Evolutionary conservation across 2,329 filamentous ascomycete genomes (phyloP).

Genomic region (Alternaria angustiovoidea): DNA sequence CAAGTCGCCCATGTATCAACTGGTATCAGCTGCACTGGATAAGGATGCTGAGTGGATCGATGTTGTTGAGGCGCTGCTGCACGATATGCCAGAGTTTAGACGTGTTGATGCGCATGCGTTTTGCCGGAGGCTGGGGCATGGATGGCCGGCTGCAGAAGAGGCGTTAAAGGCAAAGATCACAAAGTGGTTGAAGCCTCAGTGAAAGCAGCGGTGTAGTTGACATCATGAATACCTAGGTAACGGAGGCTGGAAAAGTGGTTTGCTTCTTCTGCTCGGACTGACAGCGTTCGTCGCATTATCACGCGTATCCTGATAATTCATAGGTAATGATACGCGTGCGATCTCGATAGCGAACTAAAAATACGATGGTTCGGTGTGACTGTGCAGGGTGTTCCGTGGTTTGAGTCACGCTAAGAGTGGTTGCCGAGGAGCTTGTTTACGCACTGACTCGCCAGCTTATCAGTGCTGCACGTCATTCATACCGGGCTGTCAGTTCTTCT

Average conservation of each 20-base stretch:
- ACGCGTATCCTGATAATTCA: background rate
- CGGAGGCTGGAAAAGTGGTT: background rate
- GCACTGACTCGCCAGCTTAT: background rate
- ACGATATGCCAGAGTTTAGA: conserved; percentile 13
- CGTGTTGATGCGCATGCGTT: conserved; percentile 1
- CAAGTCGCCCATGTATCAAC: conserved; percentile 21
- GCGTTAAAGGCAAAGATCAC: conserved; percentile 8
- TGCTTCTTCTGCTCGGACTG: background rate
- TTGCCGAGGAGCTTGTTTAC: background rate
- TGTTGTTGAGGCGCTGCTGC: conserved; percentile 8
- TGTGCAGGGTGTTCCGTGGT: background rate
- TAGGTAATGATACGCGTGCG: background rate
- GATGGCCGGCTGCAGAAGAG: conserved; percentile 15
- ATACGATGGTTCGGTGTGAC: background rate
- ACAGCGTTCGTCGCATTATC: background rate
- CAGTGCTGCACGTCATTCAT: background rate
- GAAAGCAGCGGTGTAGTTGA: background rate
- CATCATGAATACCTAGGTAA: background rate
- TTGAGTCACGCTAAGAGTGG: background rate
- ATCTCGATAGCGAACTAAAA: background rate
- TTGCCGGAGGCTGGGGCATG: conserved; percentile 3
- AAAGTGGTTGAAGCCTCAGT: conserved; percentile 3
- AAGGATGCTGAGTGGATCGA: conserved; percentile 1
- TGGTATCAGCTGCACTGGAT: conserved; percentile 6
- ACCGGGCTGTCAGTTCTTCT: background rate